Conservation (phyloP, 768 basidiomycete species). For the Ramaria sp. region DNA sequence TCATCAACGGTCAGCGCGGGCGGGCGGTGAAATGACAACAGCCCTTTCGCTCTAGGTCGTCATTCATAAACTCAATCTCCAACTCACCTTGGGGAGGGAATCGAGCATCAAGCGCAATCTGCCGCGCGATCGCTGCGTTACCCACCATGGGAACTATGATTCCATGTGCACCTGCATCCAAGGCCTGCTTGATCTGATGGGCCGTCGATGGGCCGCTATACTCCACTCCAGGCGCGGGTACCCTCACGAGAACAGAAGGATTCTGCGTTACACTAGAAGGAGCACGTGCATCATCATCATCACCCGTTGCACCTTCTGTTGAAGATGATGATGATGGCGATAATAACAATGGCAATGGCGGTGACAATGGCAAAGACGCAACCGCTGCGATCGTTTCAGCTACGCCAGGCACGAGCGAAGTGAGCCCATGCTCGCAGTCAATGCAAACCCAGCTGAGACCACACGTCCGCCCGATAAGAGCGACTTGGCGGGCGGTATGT, state of each 20-base stretch:
- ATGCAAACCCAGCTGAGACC: slow-evolving; percentile 39
- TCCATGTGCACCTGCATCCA: slow-evolving; percentile 58
- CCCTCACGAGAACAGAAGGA: slow-evolving; percentile 47
- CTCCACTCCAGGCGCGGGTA: slow-evolving; percentile 51
- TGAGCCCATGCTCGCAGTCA: slow-evolving; percentile 60
- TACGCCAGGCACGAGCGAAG: slow-evolving; percentile 42
- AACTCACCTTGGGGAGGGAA: slow-evolving; percentile 37
- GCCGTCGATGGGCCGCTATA: slow-evolving; percentile 30
- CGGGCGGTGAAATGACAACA: too few species aligned
- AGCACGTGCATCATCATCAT: not conserved
- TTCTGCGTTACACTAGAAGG: slow-evolving; percentile 16
- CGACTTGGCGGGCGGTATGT: slow-evolving; percentile 47
- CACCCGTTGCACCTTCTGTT: too few species aligned
- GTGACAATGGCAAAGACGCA: slow-evolving; percentile 19
- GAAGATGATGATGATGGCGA: too few species aligned
- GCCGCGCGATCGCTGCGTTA: slow-evolving; percentile 42
- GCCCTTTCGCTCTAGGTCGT: too few species aligned
- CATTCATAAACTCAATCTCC: too few species aligned
- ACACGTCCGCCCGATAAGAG: slow-evolving; percentile 14
- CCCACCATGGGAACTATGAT: slow-evolving; percentile 63
- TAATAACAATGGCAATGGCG: too few species aligned
- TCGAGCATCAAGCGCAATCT: slow-evolving; percentile 43
- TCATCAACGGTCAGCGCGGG: too few species aligned
- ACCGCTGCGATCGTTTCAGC: slow-evolving; percentile 48
- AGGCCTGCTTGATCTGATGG: slow-evolving; percentile 65